Evolutionary conservation across 176 grass and related monocot genomes (phyloP), one percentile per base, ranked within the genome.

Genomic region (Dendrocalamus sinicus): DNA sequence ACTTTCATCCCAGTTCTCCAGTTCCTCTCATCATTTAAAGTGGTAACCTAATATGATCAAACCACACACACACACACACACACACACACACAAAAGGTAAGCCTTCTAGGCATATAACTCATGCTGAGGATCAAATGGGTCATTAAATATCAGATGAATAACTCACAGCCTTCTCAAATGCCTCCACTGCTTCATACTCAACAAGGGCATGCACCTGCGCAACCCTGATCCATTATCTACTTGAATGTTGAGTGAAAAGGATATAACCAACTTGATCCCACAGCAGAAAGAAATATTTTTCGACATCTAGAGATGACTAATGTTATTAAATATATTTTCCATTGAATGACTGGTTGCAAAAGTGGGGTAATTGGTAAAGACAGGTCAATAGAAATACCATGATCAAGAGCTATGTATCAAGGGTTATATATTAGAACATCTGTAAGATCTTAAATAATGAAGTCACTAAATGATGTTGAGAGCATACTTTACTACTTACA

Each of bases 1-100:
- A 99, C 96, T 89, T 91, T 84, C 90, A 92, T 88, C 24, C 96
- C 96, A 89, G 80, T 92, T 89, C 90, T 99, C 91, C 96, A 96
- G 83, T 99, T 93, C n/a, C 88, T 91, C 86, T 86, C 84, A 68
- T 96, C 93, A 75, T 89, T 99, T 78, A 99, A 83, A 52, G 73
- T 86, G 43, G 47, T 51, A 52, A 92, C 93, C 96, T 98, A 86
- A 89, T 51, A 81, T 41, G 66, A 71, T 66, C 73, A 77, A 28
- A 71, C 81, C 59, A 75, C 53, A 43, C 54, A 30, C 50, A 39
- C 65, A 75, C 53, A 43, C 54, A 30, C 50, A 39, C 52, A 44
- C n/a, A n/a, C n/a, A n/a, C n/a, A n/a, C n/a, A n/a, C n/a, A n/a
- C n/a, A 86, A 73, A 54, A 74, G 8, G 63, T 35, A 59, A 76